phyloP scores from a whole-genome alignment of 176 grass and related monocot genomes.

The Aegilops bicornis region DNA sequence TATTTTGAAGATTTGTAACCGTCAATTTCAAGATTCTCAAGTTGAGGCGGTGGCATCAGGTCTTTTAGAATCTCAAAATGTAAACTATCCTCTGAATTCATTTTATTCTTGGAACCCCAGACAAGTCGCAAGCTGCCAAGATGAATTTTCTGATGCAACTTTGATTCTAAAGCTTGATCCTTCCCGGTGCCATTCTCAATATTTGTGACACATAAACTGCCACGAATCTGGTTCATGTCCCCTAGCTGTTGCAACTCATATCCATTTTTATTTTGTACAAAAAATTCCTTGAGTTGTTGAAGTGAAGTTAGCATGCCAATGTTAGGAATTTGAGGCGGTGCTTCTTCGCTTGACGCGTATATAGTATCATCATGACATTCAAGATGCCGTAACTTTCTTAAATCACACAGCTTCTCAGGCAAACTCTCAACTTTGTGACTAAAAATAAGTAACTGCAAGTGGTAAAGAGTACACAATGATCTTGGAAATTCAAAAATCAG shows the following conservation, averaged over 20 bases:
- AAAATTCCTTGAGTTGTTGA: not conserved
- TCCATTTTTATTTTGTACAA: not conserved
- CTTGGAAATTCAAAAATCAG: not conserved
- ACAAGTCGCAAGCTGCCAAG: not conserved
- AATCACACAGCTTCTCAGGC: not conserved
- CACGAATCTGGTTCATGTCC: not conserved
- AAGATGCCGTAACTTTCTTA: not conserved
- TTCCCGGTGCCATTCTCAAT: not conserved
- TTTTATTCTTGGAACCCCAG: not conserved
- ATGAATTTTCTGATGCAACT: not conserved
- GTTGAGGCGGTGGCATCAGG: not conserved
- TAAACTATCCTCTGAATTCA: not conserved
- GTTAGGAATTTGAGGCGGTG: not conserved
- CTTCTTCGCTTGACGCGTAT: not conserved
- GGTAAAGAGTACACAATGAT: not conserved
- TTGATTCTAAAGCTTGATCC: not conserved
- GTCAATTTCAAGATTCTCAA: accelerated
- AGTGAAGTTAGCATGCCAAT: slow-evolving; percentile 23
- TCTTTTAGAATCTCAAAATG: slow-evolving; percentile 14
- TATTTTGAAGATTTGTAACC: not conserved
- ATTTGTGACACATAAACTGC: not conserved
- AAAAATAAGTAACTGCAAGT: not conserved
- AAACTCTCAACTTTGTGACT: not conserved
- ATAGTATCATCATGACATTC: not conserved
- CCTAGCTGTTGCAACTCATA: not conserved